Percentiles rank a stretch among this genome's conserved stretches.
These are phyloP conservation scores for Brassica hybrid DNA, from an alignment of 441 rosid genomes.

Conservation along the genomic window DNA sequence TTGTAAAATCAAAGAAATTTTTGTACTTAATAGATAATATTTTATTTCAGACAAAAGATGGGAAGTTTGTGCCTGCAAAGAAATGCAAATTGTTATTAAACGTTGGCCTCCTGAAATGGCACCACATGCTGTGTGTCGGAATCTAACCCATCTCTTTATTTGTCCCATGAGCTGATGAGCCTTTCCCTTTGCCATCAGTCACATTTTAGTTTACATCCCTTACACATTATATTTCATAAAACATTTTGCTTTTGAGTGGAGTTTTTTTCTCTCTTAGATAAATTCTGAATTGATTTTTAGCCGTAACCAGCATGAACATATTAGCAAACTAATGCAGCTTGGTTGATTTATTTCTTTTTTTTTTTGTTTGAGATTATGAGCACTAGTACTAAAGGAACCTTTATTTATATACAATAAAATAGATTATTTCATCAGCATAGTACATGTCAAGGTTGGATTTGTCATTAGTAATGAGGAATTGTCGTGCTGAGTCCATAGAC, in stretches of 20 bases:
- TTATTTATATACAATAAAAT: background rate
- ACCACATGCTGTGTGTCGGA: constrained; percentile 43
- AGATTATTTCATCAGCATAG: background rate
- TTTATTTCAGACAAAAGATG: constrained; percentile 13
- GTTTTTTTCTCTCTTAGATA: background rate
- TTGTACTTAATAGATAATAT: constrained; percentile 24
- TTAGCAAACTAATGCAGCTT: constrained; percentile 1
- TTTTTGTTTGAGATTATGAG: background rate
- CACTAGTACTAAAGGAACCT: background rate
- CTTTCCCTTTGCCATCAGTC: constrained; percentile 28
- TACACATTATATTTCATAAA: background rate
- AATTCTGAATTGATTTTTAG: background rate
- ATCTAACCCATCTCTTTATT: constrained; percentile 36
- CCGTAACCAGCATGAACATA: background rate
- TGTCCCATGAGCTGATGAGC: constrained; percentile 38
- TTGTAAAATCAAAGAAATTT: constrained; percentile 33
- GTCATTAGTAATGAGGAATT: constrained; percentile 9
- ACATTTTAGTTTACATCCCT: constrained; percentile 15
- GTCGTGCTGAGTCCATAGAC: background rate
- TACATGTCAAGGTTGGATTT: background rate
- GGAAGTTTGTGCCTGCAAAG: constrained; percentile 21
- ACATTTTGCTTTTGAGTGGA: background rate
- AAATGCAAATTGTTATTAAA: constrained; percentile 16
- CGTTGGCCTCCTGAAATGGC: constrained; percentile 40
- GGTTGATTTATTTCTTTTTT: background rate